Evolutionary conservation across 139 green algal genomes (phyloP).

Genomic region (Micractinium sp.): DNA sequence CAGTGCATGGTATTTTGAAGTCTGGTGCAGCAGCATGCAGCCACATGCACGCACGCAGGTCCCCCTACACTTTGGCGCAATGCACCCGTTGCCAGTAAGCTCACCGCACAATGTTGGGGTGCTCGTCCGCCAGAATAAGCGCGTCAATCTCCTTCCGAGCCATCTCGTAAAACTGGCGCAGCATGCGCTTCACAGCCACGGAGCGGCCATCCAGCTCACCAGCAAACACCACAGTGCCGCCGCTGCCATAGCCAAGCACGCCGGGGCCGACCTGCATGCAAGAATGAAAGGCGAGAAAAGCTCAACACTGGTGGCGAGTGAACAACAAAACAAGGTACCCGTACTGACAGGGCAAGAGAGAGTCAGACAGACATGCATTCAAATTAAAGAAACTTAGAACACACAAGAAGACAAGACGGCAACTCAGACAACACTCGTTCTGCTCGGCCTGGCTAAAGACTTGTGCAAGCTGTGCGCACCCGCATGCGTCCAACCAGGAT

Average conservation of each 20-base stretch:
- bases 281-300: background rate
- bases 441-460: background rate
- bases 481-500: constrained; percentile 36
- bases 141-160: constrained; percentile 93
- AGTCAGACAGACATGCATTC: too few relatives aligned
- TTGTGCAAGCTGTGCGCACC: constrained; percentile 9
- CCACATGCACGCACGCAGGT: too few relatives aligned
- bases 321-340: background rate
- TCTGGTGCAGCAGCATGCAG: too few relatives aligned
- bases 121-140: constrained; percentile 94
- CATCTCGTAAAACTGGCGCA: constrained; percentile 87
- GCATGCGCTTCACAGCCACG: constrained; percentile 92
- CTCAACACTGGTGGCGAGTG: background rate
- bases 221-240: constrained; percentile 90
- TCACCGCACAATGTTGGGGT: constrained; percentile 86
- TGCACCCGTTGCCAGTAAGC: background rate
- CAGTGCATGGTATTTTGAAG: too few relatives aligned
- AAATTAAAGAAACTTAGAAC: too few relatives aligned
- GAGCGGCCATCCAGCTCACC: constrained; percentile 80
- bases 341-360: too few relatives aligned
- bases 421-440: background rate
- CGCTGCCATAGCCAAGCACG: constrained; percentile 72
- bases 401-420: too few relatives aligned
- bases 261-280: constrained; percentile 60
- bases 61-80: too few relatives aligned